Evolutionary conservation across 148 eudicot genomes (phyloP).

Genomic region (Camellia granthamiana): DNA sequence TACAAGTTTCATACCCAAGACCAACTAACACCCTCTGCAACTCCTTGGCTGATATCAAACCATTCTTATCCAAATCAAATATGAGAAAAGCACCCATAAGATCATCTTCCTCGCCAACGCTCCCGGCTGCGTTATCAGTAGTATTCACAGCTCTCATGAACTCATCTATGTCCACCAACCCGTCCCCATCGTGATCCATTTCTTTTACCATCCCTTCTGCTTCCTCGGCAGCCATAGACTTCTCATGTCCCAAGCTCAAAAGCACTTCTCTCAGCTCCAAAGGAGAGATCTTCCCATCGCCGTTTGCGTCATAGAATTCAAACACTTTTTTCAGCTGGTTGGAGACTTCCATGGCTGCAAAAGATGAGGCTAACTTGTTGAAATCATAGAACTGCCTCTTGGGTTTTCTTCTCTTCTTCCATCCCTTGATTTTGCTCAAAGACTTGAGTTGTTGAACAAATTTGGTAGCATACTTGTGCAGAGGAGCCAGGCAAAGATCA

Average conservation of each 20-base stretch:
- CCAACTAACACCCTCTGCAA: constrained; percentile 48
- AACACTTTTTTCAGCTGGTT: constrained; percentile 59
- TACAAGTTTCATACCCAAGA: constrained; percentile 49
- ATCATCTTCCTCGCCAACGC: constrained; percentile 16
- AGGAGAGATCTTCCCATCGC: constrained; percentile 62
- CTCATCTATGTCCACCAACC: constrained; percentile 58
- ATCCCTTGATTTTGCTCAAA: constrained; percentile 11
- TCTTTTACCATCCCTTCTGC: constrained; percentile 47
- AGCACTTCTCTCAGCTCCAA: constrained; percentile 50
- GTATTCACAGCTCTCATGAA: constrained; percentile 46
- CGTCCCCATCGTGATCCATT: constrained; percentile 67
- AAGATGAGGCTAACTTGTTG: constrained; percentile 29
- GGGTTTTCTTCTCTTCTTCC: constrained; percentile 25
- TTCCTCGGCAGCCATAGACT: constrained; percentile 44
- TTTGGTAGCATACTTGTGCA: constrained; percentile 26
- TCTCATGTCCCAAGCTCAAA: constrained; percentile 45
- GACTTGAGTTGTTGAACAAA: constrained; percentile 5
- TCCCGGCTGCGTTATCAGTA: not conserved
- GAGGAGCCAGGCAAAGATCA: constrained; percentile 21
- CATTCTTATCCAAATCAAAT: constrained; percentile 60
- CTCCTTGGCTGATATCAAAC: constrained; percentile 53
- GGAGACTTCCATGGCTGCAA: constrained; percentile 40
- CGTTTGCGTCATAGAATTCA: constrained; percentile 59
- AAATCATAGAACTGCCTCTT: constrained; percentile 14
- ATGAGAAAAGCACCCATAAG: constrained; percentile 52